Conservation (phyloP, 2,329 filamentous ascomycete genomes). For the Fusarium pseudocircinatum region DNA sequence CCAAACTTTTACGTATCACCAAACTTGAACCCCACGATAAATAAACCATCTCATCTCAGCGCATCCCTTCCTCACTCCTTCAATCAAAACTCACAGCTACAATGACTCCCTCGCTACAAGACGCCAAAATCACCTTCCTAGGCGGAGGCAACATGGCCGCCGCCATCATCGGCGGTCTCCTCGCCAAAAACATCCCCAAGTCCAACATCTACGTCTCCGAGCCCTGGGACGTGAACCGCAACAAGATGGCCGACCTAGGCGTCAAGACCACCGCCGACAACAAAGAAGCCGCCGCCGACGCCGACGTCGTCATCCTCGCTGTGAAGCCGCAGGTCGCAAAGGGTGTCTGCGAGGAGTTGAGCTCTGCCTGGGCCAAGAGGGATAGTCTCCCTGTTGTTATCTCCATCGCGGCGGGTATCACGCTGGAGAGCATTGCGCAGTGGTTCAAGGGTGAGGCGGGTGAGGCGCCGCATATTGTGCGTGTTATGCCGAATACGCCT, state of each 20-base stretch:
- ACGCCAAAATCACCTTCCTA: constrained; percentile 50
- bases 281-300: constrained; percentile 54
- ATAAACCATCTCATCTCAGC: background rate
- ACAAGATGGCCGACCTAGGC: constrained; percentile 57
- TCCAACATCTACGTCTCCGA: constrained; percentile 59
- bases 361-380: constrained; percentile 49
- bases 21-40: constrained; percentile 21
- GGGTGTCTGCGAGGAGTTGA: constrained; percentile 58
- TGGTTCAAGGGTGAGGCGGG: constrained; percentile 54
- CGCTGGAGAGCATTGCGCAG: constrained; percentile 53
- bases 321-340: constrained; percentile 63
- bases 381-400: constrained; percentile 55
- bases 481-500: constrained; percentile 64
- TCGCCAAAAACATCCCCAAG: constrained; percentile 54
- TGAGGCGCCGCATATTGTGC: constrained; percentile 55
- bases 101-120: constrained; percentile 44
- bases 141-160: constrained; percentile 63
- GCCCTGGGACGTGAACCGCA: constrained; percentile 63
- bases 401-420: constrained; percentile 61
- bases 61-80: too few relatives aligned
- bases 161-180: constrained; percentile 61
- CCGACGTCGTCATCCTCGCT: constrained; percentile 59
- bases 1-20: constrained; percentile 30
- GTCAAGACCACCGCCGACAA: constrained; percentile 59
- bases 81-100: background rate